A percentile compares a stretch with the other conserved stretches of the same genome.
Conservation (phyloP, 1,139 yeast species). For the Suhomyces guaymorum region DNA sequence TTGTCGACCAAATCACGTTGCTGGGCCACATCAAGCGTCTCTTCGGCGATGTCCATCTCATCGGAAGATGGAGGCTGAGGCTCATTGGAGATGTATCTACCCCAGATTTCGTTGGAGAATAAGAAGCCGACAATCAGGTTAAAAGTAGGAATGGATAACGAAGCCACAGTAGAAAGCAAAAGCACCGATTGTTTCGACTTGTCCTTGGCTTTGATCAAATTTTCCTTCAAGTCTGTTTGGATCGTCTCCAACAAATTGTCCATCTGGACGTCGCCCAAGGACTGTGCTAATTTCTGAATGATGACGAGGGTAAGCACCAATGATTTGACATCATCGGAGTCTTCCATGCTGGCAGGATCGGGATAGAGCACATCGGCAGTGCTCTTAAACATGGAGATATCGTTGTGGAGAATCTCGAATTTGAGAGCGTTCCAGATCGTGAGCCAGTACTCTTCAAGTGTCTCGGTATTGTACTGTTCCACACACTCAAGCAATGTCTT, state of each 20-base stretch:
- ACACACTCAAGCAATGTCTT: conserved; percentile 61
- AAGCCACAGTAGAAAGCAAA: conserved; percentile 58
- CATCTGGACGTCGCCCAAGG: conserved; percentile 31
- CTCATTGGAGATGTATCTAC: conserved; percentile 34
- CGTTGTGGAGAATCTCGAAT: conserved; percentile 80
- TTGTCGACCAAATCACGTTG: conserved; percentile 64
- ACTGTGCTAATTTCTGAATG: conserved; percentile 41
- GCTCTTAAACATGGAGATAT: conserved; percentile 40
- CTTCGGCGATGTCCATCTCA: conserved; percentile 22
- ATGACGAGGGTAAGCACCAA: conserved; percentile 51
- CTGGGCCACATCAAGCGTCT: conserved; percentile 48
- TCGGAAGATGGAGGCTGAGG: conserved; percentile 11
- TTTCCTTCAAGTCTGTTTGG: conserved; percentile 57
- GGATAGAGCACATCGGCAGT: conserved; percentile 30
- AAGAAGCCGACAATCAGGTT: conserved; percentile 43
- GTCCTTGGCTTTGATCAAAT: conserved; percentile 49
- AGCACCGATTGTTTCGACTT: conserved; percentile 63
- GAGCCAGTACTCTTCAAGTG: conserved; percentile 61
- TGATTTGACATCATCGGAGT: conserved; percentile 41
- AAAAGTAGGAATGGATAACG: conserved; percentile 38
- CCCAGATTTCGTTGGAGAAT: conserved; percentile 39
- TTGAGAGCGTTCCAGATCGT: conserved; percentile 87
- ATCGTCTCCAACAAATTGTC: conserved; percentile 42
- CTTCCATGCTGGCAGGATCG: conserved; percentile 32
- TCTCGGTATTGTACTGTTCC: conserved; percentile 47